Evolutionary conservation across 768 basidiomycete genomes (phyloP).

Genomic region (Termitomyces bulborhizus): DNA sequence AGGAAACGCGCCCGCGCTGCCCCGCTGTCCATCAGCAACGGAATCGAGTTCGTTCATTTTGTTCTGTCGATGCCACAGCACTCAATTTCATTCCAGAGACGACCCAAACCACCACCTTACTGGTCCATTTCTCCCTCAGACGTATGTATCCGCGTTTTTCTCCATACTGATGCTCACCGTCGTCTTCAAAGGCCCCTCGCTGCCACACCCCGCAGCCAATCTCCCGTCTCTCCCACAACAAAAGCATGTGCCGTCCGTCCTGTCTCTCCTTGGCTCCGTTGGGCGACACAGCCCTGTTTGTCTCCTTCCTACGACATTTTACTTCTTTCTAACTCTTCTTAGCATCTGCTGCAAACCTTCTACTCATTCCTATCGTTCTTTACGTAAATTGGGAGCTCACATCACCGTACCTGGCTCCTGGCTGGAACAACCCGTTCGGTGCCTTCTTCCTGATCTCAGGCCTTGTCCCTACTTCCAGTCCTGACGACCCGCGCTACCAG

Average conservation of each 20-base stretch:
- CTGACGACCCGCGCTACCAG: conserved; percentile 54
- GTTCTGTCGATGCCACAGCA: not conserved
- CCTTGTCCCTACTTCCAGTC: conserved; percentile 42
- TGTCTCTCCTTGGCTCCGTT: conserved; percentile 45
- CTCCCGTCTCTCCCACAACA: conserved; percentile 20
- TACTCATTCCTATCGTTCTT: conserved; percentile 53
- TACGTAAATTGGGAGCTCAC: conserved; percentile 61
- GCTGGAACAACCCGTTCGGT: conserved; percentile 64
- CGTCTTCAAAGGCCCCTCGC: not conserved
- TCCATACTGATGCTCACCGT: conserved; percentile 14
- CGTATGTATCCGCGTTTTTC: conserved; percentile 29
- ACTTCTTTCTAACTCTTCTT: not conserved
- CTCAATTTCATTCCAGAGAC: conserved; percentile 26
- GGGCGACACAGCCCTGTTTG: conserved; percentile 73
- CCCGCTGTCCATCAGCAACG: conserved; percentile 5
- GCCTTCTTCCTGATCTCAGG: conserved; percentile 69
- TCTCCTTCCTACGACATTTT: conserved; percentile 1
- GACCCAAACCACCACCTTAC: conserved; percentile 57
- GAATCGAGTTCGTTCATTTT: conserved; percentile 18
- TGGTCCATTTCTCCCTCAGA: conserved; percentile 58
- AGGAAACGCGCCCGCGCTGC: conserved; percentile 1
- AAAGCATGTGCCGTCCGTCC: conserved; percentile 10
- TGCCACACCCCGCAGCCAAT: conserved; percentile 27
- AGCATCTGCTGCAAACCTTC: conserved; percentile 65
- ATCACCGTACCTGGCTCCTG: conserved; percentile 36